Conservation (phyloP, 495 filamentous ascomycete species). For the Penicillium psychrofluorescens region DNA sequence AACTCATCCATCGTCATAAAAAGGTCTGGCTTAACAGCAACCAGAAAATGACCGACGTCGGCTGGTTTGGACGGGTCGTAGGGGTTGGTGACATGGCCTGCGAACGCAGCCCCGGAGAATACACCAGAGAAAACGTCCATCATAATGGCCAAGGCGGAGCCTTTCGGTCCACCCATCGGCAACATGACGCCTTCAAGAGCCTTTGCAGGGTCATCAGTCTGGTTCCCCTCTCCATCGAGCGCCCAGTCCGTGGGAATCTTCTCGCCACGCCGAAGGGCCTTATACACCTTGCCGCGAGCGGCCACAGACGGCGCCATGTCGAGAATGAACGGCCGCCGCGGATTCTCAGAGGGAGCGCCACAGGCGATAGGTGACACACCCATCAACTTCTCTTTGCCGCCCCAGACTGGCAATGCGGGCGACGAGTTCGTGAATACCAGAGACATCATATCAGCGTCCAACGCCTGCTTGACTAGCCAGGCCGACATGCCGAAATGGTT, state of each 20-base stretch:
- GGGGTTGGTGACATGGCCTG: constrained; percentile 61
- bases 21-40: constrained; percentile 69
- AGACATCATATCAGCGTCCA: constrained; percentile 64
- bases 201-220: constrained; percentile 57
- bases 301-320: constrained; percentile 75
- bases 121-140: constrained; percentile 83
- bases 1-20: constrained; percentile 69
- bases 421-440: constrained; percentile 76
- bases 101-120: constrained; percentile 62
- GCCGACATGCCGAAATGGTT: constrained; percentile 81
- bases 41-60: constrained; percentile 70
- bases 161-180: constrained; percentile 75
- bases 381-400: constrained; percentile 58
- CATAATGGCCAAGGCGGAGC: constrained; percentile 65
- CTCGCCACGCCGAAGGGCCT: constrained; percentile 62
- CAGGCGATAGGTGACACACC: constrained; percentile 74
- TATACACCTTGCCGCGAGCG: constrained; percentile 70
- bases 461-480: constrained; percentile 68
- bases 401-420: constrained; percentile 68
- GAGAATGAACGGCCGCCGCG: constrained; percentile 53
- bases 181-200: constrained; percentile 69
- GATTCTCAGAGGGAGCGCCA: constrained; percentile 56
- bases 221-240: constrained; percentile 59
- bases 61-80: constrained; percentile 62
- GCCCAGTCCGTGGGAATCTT: constrained; percentile 71